phyloP scores from a whole-genome alignment of 2,329 filamentous ascomycete species.

The Chrysosporium keratinophilum region DNA sequence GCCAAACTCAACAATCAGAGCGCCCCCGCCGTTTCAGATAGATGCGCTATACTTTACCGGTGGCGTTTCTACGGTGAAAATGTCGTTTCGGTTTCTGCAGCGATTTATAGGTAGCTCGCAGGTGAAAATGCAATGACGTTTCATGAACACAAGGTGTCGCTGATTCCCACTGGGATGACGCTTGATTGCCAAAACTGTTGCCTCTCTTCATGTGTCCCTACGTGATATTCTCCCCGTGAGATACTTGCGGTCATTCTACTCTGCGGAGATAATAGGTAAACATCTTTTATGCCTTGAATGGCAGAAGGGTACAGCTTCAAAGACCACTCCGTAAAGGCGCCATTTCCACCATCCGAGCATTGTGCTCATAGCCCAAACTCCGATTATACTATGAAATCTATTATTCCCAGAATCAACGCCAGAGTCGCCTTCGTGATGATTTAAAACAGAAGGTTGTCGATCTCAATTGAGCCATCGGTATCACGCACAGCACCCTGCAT shows the following conservation, averaged over 20 bases:
- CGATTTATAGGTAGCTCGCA: slow-evolving; percentile 10
- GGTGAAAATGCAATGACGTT: slow-evolving; percentile 18
- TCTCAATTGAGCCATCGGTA: slow-evolving; percentile 42
- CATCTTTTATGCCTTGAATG: too few relatives aligned
- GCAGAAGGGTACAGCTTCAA: neutral
- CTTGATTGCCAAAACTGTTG: slow-evolving; percentile 74
- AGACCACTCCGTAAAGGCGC: neutral
- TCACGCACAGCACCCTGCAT: slow-evolving; percentile 22
- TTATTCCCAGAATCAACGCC: slow-evolving; percentile 15
- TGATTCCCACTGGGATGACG: slow-evolving; percentile 67
- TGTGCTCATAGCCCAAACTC: slow-evolving; percentile 13
- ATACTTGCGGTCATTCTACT: neutral
- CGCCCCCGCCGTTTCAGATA: slow-evolving; percentile 62
- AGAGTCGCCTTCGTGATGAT: slow-evolving; percentile 17
- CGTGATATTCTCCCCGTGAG: neutral
- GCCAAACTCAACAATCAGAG: slow-evolving; percentile 78
- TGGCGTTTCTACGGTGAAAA: slow-evolving; percentile 9
- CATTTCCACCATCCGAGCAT: neutral
- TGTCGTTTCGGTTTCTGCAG: neutral
- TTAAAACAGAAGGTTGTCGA: slow-evolving; percentile 43
- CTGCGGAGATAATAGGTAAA: neutral
- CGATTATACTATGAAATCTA: slow-evolving; percentile 14
- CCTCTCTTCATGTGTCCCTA: slow-evolving; percentile 14
- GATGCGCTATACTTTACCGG: slow-evolving; percentile 7
- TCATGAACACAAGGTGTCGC: slow-evolving; percentile 69